phyloP scores from a whole-genome alignment of 2,329 filamentous ascomycete species.

The Fusarium torulosum region DNA sequence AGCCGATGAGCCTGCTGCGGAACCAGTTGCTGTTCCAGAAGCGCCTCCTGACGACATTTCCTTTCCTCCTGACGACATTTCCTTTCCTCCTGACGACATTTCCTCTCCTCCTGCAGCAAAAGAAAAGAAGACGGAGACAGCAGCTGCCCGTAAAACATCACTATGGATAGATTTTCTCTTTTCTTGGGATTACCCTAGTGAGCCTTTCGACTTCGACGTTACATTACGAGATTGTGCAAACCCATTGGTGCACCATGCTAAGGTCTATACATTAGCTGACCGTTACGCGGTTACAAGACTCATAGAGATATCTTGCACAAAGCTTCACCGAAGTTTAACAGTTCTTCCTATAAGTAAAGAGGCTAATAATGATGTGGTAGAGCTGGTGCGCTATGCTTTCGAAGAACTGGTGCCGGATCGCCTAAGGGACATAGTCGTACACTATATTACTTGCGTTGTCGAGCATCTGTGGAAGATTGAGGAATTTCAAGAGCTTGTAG shows the following conservation, averaged over 20 bases:
- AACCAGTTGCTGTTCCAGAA: too few species aligned
- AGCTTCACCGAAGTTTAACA: neutral
- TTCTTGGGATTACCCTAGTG: too few species aligned
- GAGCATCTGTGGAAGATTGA: neutral
- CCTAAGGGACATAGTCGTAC: neutral
- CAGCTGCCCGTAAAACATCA: too few species aligned
- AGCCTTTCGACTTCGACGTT: neutral
- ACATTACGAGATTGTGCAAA: neutral
- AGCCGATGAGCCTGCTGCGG: too few species aligned
- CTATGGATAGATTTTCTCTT: neutral
- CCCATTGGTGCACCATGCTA: neutral
- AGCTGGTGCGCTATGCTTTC: neutral
- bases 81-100: too few species aligned
- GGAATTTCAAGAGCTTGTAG: neutral
- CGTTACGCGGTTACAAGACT: conserved; percentile 5
- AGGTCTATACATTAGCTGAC: neutral
- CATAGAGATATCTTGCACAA: neutral
- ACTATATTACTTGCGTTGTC: neutral
- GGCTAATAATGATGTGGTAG: neutral
- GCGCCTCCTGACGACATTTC: too few species aligned
- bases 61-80: too few species aligned
- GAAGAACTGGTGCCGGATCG: neutral
- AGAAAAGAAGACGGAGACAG: neutral
- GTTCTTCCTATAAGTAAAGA: neutral
- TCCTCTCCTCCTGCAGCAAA: neutral